Evolutionary conservation across 2,329 filamentous ascomycete species (phyloP).

Genomic region (Tolypocladium cylindrosporum): DNA sequence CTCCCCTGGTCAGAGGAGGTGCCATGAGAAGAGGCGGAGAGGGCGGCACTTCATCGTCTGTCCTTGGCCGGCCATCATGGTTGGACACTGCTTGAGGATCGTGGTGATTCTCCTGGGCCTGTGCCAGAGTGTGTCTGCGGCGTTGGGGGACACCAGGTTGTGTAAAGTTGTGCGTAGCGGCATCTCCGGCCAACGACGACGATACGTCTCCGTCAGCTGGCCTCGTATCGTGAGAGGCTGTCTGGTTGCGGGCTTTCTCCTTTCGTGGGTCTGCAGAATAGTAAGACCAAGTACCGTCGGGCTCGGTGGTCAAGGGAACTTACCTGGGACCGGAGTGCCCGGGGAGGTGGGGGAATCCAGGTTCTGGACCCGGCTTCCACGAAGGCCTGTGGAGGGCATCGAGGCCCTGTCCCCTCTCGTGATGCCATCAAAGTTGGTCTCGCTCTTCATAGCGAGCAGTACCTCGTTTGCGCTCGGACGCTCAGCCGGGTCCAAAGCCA

Average conservation of each 20-base stretch:
- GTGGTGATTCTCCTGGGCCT: background rate
- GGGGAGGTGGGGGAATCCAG: constrained; percentile 43
- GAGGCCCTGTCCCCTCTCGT: constrained; percentile 21
- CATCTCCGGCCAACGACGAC: background rate
- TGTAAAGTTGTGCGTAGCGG: background rate
- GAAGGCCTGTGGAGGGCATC: constrained; percentile 28
- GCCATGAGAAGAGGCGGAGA: constrained; percentile 33
- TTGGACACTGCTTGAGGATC: background rate
- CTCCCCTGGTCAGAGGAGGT: constrained; percentile 29
- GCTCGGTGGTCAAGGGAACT: constrained; percentile 2
- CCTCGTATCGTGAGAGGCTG: background rate
- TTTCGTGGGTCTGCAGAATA: constrained; percentile 22
- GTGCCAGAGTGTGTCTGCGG: background rate
- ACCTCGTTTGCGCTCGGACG: constrained; percentile 83
- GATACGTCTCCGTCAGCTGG: background rate
- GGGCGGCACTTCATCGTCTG: background rate
- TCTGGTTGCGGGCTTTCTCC: constrained; percentile 13
- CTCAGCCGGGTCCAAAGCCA: constrained; percentile 66
- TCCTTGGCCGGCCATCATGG: background rate
- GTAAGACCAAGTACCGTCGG: constrained; percentile 7
- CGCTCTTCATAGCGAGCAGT: constrained; percentile 63
- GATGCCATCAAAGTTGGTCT: constrained; percentile 39
- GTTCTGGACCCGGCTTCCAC: constrained; percentile 40
- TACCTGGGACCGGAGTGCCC: constrained; percentile 38
- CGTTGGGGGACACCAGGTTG: background rate